Base-by-base conservation (phyloP, 2,329 filamentous ascomycete genomes). In the Trichoderma semiorbis region DNA sequence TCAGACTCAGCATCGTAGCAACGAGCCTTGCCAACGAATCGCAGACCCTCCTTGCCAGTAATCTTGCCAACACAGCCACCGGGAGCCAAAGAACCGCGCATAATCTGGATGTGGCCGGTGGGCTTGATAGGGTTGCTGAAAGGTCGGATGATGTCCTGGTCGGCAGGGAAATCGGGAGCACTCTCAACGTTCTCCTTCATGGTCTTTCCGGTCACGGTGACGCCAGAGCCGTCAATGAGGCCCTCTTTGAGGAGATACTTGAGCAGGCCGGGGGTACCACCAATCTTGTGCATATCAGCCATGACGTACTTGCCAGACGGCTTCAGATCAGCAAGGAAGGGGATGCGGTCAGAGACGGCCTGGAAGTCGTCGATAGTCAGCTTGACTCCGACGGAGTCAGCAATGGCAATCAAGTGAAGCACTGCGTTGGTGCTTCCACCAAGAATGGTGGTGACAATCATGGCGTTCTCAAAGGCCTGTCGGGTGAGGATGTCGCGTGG, bases 11-110 rank as follows among this genome's bases (percentile, higher is more conserved):
- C 93, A 82, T 97, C 87, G 80, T 94, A 97, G 74, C 94, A 93
- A 55, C 90, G 88, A 5, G 95, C 94, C 79, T 91, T 93, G 72
- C 94, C 94, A 14, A 87, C 90, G 82, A 97, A 97, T 12, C 84
- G 85, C 18, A 93, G 87, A n/a, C 95, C 94, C 82, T 97, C 94
- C 84, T 97, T 97, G 64, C 94, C 94, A 0, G 94, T 97, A 81
- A 97, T 97, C 83, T 97, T 97, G 73, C 94, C 94, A 12, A 97
- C 94, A 1, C 93, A 93, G 64, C 94, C 95, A 11, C 91, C 92
- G 2, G 94, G 95, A 0, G 95, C 94, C 47, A 97, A 88, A 72
- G 94, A 93, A 50, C 94, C 94, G 74, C 91, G 90, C 34, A 97
- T 87, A 75, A 97, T 97, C 84, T 97, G 93, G 74, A 97, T 91